phyloP scores from a whole-genome alignment of 495 filamentous ascomycete genomes.

The Hypoxylon lenormandii region DNA sequence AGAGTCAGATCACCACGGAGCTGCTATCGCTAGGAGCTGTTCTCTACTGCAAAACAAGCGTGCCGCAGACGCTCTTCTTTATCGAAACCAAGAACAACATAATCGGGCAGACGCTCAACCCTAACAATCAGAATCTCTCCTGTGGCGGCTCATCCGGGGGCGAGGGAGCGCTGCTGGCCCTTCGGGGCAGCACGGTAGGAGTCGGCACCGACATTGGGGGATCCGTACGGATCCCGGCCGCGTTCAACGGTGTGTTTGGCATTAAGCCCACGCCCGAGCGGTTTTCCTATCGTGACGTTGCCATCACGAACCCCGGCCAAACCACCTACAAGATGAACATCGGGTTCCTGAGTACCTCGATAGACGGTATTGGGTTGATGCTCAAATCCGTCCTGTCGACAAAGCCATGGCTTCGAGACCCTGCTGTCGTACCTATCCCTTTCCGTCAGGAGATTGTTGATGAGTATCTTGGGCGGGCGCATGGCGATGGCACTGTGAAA shows the following conservation, averaged over 20 bases:
- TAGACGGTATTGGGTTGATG: slow-evolving; percentile 52
- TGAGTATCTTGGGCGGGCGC: slow-evolving; percentile 14
- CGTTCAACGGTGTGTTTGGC: slow-evolving; percentile 69
- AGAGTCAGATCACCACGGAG: slow-evolving; percentile 60
- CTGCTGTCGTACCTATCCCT: slow-evolving; percentile 50
- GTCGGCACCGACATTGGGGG: slow-evolving; percentile 79
- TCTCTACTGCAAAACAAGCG: slow-evolving; percentile 73
- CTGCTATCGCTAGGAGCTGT: slow-evolving; percentile 63
- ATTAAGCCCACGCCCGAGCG: slow-evolving; percentile 71
- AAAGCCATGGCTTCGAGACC: slow-evolving; percentile 48
- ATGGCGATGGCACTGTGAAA: too few relatives aligned
- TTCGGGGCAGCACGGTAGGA: slow-evolving; percentile 58
- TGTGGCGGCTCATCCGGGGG: slow-evolving; percentile 74
- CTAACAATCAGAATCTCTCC: slow-evolving; percentile 67
- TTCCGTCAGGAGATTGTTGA: slow-evolving; percentile 41
- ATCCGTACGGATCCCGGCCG: slow-evolving; percentile 70
- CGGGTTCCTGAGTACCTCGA: slow-evolving; percentile 45
- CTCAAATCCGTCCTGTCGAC: slow-evolving; percentile 48
- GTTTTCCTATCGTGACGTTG: slow-evolving; percentile 60
- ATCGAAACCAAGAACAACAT: slow-evolving; percentile 72
- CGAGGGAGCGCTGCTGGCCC: slow-evolving; percentile 64
- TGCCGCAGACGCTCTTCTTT: slow-evolving; percentile 68
- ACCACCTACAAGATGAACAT: slow-evolving; percentile 48
- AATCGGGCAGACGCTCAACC: slow-evolving; percentile 74
- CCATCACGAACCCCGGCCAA: slow-evolving; percentile 54